A percentile compares a stretch with the other conserved stretches of the same genome.
Evolutionary conservation across 2,329 filamentous ascomycete genomes (phyloP).

Genomic region (Fusarium devonianum): DNA sequence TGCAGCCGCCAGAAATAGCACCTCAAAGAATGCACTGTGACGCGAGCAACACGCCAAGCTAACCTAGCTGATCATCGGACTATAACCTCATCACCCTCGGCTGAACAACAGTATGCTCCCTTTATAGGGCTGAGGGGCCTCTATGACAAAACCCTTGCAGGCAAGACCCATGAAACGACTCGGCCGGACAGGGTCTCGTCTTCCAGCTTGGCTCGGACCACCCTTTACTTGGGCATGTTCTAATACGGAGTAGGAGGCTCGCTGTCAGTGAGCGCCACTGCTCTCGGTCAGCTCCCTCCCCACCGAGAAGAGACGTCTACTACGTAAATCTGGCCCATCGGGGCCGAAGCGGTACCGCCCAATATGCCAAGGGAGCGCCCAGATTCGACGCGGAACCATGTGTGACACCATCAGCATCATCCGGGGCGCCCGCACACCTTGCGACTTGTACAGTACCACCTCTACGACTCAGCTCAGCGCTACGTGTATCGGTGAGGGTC

Average conservation of each 20-base stretch:
- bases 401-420: constrained; percentile 6
- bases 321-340: background rate
- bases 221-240: too few species aligned
- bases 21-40: constrained; percentile 3
- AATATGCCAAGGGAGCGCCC: background rate
- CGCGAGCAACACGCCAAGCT: constrained; percentile 1
- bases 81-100: constrained; percentile 1
- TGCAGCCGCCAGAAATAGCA: constrained; percentile 5
- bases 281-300: constrained; percentile 13
- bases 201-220: constrained; percentile 7
- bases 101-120: constrained; percentile 9
- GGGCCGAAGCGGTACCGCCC: background rate
- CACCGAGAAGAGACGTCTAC: background rate
- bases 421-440: background rate
- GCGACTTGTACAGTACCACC: constrained; percentile 1
- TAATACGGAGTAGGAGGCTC: too few species aligned
- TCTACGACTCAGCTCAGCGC: background rate
- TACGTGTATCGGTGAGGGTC: background rate
- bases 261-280: constrained; percentile 28
- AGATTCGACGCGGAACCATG: constrained; percentile 3
- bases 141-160: constrained; percentile 17
- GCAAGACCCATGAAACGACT: constrained; percentile 28
- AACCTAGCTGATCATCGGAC: background rate
- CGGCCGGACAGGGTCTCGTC: constrained; percentile 13
- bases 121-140: constrained; percentile 30